Evolutionary conservation across 257 asterid genomes (phyloP), one percentile per base, ranked within the genome.

Genomic region (Nicotiana obtusifolia): DNA sequence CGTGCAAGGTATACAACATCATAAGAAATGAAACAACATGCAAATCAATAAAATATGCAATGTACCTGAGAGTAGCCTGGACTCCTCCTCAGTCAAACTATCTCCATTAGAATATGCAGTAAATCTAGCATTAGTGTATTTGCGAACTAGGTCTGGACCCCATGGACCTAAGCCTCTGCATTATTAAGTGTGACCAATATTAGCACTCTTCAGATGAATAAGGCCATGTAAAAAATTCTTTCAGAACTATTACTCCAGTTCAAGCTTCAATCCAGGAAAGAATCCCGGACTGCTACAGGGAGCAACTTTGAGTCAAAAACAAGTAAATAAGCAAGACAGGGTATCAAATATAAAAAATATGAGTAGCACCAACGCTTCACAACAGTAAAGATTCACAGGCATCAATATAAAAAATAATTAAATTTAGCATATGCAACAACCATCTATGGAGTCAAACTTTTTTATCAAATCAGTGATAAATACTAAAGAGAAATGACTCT

Each of bases 121-220:
- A 87, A 93, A 93, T 84, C 98, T 89, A 85, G 92, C 88, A 87
- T 90, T 87, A 0, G 97, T 94, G 86, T 94, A 94, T 84, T 49
- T 89, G 82, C 90, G 91, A 68, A 93, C 97, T 78, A 93, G 52
- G 84, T 85, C 64, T 5, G 97, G 97, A 71, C 97, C 97, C 93
- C 92, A 93, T 78, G 97, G 97, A 41, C 97, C 97, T 83, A 93
- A 83, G 81, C 97, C 94, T 86, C 97, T 93, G 86, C 88, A 87
- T 77, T 80, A 78, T 82, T 26, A 83, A 77, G 30, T 73, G 37
- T 20, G 22, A 73, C 61, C 16, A 73, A 47, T 47, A 73, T 73
- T 73, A 73, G 78, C 59, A 71, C 78, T 44, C 59, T 41, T 44
- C 78, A 71, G 56, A 69, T 41, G 44, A 41, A 41, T 69, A 69